Percentiles rank a stretch among this genome's conserved stretches.
phyloP scores from a whole-genome alignment of 805 yeast genomes.

The Wickerhamomyces xylosicus region DNA sequence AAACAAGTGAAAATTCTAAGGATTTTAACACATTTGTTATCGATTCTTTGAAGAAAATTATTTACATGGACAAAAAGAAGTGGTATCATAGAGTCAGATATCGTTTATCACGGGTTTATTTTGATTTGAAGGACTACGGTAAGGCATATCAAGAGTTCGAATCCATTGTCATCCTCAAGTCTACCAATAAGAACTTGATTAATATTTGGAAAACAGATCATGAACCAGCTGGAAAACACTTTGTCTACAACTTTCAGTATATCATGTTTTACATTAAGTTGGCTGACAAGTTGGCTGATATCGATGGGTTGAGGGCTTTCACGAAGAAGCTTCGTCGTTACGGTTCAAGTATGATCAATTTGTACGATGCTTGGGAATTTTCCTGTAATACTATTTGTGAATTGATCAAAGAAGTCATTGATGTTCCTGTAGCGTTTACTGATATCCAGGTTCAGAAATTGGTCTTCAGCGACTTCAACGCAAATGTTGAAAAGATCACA shows the following conservation, averaged over 20 bases:
- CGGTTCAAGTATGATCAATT: constrained; percentile 64
- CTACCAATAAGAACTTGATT: constrained; percentile 58
- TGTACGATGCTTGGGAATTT: constrained; percentile 57
- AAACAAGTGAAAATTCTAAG: constrained; percentile 11
- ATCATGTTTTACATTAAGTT: constrained; percentile 52
- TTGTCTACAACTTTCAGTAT: constrained; percentile 65
- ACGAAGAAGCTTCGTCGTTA: constrained; percentile 70
- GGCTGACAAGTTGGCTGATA: constrained; percentile 41
- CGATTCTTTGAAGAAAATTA: constrained; percentile 34
- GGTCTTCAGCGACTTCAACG: constrained; percentile 32
- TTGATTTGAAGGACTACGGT: constrained; percentile 36
- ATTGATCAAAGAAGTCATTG: constrained; percentile 35
- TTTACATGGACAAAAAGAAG: constrained; percentile 60
- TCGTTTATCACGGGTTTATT: constrained; percentile 53
- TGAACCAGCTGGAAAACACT: constrained; percentile 91
- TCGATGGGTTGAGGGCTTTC: constrained; percentile 47
- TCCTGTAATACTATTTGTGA: constrained; percentile 41
- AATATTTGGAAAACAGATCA: constrained; percentile 89
- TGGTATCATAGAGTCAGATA: constrained; percentile 89
- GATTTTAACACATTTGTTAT: constrained; percentile 25
- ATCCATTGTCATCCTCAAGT: constrained; percentile 51
- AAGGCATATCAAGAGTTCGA: constrained; percentile 59
- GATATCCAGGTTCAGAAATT: constrained; percentile 40
- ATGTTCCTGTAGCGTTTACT: constrained; percentile 34
- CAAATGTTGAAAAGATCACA: constrained; percentile 25